A percentile compares a stretch with the other conserved stretches of the same genome.
phyloP scores from a whole-genome alignment of 1,139 yeast genomes.

The Candida gigantensis region DNA sequence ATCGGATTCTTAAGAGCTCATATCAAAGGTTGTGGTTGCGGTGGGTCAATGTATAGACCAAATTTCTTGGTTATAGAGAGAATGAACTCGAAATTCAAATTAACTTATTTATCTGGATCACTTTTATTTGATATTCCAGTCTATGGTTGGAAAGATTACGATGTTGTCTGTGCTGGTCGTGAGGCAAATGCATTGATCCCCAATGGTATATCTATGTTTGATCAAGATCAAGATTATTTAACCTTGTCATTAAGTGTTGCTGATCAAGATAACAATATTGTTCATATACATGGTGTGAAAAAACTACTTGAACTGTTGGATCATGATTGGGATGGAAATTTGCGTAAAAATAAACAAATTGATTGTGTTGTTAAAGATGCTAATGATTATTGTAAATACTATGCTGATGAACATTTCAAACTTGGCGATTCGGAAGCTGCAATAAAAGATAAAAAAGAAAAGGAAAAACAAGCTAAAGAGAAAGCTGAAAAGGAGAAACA shows the following conservation, averaged over 20 bases:
- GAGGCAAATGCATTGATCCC: conserved; percentile 39
- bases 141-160: conserved; percentile 31
- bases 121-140: conserved; percentile 36
- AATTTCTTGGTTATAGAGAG: conserved; percentile 30
- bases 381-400: conserved; percentile 20
- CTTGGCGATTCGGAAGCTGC: conserved; percentile 10
- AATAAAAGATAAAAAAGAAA: conserved; percentile 2
- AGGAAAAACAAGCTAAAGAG: conserved; percentile 2
- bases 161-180: conserved; percentile 23
- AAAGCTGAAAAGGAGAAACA: conserved; percentile 1
- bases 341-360: conserved; percentile 7
- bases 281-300: conserved; percentile 23
- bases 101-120: conserved; percentile 36
- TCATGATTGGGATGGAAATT: conserved; percentile 6
- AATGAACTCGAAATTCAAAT: conserved; percentile 23
- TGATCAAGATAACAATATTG: conserved; percentile 34
- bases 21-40: conserved; percentile 37
- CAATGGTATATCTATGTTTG: conserved; percentile 25
- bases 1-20: conserved; percentile 42
- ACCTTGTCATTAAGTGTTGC: conserved; percentile 35
- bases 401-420: conserved; percentile 17
- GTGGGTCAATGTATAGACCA: conserved; percentile 37
- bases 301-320: conserved; percentile 6
- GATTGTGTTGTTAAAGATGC: conserved; percentile 21
- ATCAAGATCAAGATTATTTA: conserved; percentile 24